Percentiles rank a stretch among this genome's conserved stretches.
Conservation (phyloP, 345 rosid species). For the Rhizophora apiculata region DNA sequence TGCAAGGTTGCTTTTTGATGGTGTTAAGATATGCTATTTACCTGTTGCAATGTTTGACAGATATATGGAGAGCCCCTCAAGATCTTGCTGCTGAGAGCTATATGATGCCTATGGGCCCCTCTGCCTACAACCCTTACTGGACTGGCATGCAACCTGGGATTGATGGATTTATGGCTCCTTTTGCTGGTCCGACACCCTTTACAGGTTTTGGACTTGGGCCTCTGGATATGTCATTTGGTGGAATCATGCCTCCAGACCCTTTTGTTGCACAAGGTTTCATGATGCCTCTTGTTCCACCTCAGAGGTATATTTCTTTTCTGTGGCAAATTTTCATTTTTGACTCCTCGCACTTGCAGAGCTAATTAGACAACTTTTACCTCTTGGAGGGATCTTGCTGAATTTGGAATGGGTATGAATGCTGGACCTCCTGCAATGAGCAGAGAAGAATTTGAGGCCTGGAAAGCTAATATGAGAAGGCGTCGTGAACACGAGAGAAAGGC, state of each 20-base stretch:
- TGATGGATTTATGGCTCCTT: slow-evolving; percentile 58
- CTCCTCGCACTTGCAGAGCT: background rate
- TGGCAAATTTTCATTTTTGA: background rate
- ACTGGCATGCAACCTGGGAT: slow-evolving; percentile 74
- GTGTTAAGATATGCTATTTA: background rate
- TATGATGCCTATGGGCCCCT: slow-evolving; percentile 82
- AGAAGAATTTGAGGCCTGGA: slow-evolving; percentile 84
- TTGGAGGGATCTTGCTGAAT: slow-evolving; percentile 75
- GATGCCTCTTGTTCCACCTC: slow-evolving; percentile 64
- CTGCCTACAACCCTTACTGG: slow-evolving; percentile 70
- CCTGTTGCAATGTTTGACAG: slow-evolving; percentile 34
- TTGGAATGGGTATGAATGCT: slow-evolving; percentile 75
- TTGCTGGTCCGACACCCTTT: slow-evolving; percentile 51
- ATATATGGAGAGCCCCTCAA: slow-evolving; percentile 69
- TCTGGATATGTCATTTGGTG: slow-evolving; percentile 57
- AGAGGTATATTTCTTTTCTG: slow-evolving; percentile 35
- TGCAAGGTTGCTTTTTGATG: slow-evolving; percentile 3
- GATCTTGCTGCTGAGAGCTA: slow-evolving; percentile 60
- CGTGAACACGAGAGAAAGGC: slow-evolving; percentile 75
- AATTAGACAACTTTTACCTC: background rate
- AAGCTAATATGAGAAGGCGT: slow-evolving; percentile 81
- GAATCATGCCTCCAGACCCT: slow-evolving; percentile 59
- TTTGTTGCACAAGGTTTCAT: slow-evolving; percentile 53
- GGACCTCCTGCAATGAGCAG: slow-evolving; percentile 86
- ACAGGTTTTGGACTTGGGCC: slow-evolving; percentile 63